These are phyloP conservation scores for Daldinia loculata DNA, from an alignment of 495 filamentous ascomycete species.

Conservation along the genomic window DNA sequence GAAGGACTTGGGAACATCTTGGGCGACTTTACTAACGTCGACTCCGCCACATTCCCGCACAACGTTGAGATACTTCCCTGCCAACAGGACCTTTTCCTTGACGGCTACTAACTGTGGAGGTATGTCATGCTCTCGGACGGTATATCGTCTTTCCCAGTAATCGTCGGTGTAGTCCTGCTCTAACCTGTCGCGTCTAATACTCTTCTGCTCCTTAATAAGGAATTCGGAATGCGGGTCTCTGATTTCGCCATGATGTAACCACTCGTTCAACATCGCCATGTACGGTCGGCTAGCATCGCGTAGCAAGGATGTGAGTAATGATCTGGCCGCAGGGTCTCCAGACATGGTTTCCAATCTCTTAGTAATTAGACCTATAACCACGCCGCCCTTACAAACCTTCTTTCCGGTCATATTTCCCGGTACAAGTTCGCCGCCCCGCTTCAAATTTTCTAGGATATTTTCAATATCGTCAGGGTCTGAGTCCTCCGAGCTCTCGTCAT, in stretches of 20 bases:
- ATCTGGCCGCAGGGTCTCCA: slow-evolving; percentile 87
- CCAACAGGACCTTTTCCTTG: slow-evolving; percentile 91
- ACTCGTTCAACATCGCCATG: slow-evolving; percentile 98
- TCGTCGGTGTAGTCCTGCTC: slow-evolving; percentile 98
- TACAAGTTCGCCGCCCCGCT: slow-evolving; percentile 82
- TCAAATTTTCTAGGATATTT: slow-evolving; percentile 79
- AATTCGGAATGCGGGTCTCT: slow-evolving; percentile 95
- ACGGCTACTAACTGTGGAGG: slow-evolving; percentile 92
- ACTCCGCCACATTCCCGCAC: slow-evolving; percentile 97
- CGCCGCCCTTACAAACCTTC: slow-evolving; percentile 93
- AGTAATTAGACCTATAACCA: slow-evolving; percentile 84
- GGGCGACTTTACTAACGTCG: slow-evolving; percentile 87
- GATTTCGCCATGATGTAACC: slow-evolving; percentile 95
- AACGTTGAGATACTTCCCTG: slow-evolving; percentile 97
- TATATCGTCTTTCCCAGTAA: slow-evolving; percentile 98
- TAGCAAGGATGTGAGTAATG: slow-evolving; percentile 79
- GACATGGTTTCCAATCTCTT: slow-evolving; percentile 86
- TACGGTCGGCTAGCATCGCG: slow-evolving; percentile 92
- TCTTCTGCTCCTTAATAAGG: slow-evolving; percentile 93
- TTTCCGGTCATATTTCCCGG: slow-evolving; percentile 82
- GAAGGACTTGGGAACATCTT: slow-evolving; percentile 88
- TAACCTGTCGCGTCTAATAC: slow-evolving; percentile 87
- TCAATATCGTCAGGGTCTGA: slow-evolving; percentile 80
- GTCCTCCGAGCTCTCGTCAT: slow-evolving; percentile 85
- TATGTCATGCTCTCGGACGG: slow-evolving; percentile 87